A percentile compares a stretch with the other conserved stretches of the same genome.
Evolutionary conservation across 148 eudicot species (phyloP).

Genomic region (Diospyros lotus): DNA sequence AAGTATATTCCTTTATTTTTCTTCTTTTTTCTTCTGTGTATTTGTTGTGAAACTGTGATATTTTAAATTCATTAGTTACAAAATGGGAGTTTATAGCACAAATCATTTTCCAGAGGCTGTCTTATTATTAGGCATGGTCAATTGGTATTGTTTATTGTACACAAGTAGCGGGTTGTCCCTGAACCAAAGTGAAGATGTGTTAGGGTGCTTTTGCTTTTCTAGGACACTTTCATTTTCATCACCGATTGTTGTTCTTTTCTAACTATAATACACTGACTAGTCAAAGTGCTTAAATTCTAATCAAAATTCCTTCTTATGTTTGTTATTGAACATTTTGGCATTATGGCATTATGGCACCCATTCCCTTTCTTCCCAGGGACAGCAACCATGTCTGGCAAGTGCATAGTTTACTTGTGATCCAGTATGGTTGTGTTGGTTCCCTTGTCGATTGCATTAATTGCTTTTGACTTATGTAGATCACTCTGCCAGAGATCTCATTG

Average conservation of each 20-base stretch:
- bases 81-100: constrained; percentile 6
- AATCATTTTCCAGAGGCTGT: not conserved
- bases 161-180: not conserved
- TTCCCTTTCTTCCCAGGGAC: too few species aligned
- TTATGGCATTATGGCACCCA: too few species aligned
- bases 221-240: not conserved
- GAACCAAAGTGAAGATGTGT: not conserved
- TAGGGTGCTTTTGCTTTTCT: not conserved
- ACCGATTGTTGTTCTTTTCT: not conserved
- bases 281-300: not conserved
- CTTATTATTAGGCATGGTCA: not conserved
- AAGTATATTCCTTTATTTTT: constrained; percentile 17
- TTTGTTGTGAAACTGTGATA: not conserved
- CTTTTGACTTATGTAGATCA: too few species aligned
- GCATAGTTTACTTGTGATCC: too few species aligned
- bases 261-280: not conserved
- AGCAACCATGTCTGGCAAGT: too few species aligned
- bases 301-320: not conserved
- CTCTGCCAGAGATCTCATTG: too few species aligned
- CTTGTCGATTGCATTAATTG: too few species aligned
- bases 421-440: too few species aligned
- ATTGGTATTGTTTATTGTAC: constrained; percentile 4
- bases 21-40: not conserved
- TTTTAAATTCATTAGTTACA: not conserved
- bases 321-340: too few species aligned